Evolutionary conservation across 2,329 filamentous ascomycete genomes (phyloP).

Genomic region (Epichloe glyceriae): DNA sequence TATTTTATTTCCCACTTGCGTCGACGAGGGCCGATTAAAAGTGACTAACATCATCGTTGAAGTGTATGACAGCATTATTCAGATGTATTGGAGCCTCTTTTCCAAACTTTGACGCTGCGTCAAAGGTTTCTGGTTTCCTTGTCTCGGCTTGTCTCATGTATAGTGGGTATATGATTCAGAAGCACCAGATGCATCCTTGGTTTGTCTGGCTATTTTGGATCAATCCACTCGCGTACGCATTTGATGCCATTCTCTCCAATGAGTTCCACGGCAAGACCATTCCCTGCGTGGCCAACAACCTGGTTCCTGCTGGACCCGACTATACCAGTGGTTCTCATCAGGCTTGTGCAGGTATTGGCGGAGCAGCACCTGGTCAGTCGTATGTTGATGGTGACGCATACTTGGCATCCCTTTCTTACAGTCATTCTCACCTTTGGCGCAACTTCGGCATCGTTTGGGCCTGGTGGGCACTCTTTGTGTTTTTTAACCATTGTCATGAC

Average conservation of each 20-base stretch:
- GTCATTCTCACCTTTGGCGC: conserved; percentile 39
- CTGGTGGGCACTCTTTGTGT: conserved; percentile 48
- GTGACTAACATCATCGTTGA: neutral
- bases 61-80: conserved; percentile 47
- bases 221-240: conserved; percentile 56
- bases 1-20: neutral
- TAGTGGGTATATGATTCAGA: conserved; percentile 50
- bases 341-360: conserved; percentile 45
- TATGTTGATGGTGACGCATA: conserved; percentile 46
- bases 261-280: conserved; percentile 51
- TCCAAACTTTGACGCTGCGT: conserved; percentile 42
- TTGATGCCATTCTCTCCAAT: conserved; percentile 55
- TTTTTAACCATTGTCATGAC: conserved; percentile 46
- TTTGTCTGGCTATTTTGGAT: conserved; percentile 52
- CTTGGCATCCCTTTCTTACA: conserved; percentile 40
- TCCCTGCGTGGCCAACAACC: conserved; percentile 33
- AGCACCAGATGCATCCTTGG: conserved; percentile 50
- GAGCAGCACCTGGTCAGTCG: conserved; percentile 35
- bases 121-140: conserved; percentile 39
- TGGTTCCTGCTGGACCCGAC: conserved; percentile 36
- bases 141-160: conserved; percentile 45
- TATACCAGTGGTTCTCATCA: conserved; percentile 31
- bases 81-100: conserved; percentile 42
- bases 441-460: conserved; percentile 51
- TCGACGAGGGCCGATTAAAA: neutral